Conservation (phyloP, 2,329 filamentous ascomycete species). For the Dactylellina parvicollis region DNA sequence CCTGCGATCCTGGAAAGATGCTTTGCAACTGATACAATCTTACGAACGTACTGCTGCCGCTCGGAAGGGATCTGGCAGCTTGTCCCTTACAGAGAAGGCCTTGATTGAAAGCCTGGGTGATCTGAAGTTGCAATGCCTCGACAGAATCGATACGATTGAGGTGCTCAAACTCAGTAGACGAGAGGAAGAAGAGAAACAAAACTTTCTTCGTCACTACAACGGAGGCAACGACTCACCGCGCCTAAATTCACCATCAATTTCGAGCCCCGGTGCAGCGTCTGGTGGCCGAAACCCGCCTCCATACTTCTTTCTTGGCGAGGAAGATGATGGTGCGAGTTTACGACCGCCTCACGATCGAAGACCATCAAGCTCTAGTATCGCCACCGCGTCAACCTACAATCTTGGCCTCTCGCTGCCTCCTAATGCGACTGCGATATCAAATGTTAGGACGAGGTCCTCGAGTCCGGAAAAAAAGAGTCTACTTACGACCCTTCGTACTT, state of each 20-base stretch:
- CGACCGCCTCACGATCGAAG: slow-evolving; percentile 21
- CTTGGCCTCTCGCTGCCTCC: slow-evolving; percentile 27
- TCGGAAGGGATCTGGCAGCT: slow-evolving; percentile 70
- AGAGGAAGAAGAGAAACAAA: slow-evolving; percentile 62
- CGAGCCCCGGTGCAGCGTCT: slow-evolving; percentile 61
- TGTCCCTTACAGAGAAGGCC: slow-evolving; percentile 83
- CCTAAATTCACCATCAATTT: slow-evolving; percentile 30
- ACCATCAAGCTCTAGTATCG: slow-evolving; percentile 34
- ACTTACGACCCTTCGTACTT: slow-evolving; percentile 55
- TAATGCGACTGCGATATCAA: slow-evolving; percentile 25
- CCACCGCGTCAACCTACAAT: slow-evolving; percentile 32
- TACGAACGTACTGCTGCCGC: slow-evolving; percentile 67
- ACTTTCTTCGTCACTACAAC: slow-evolving; percentile 41
- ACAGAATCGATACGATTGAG: slow-evolving; percentile 87
- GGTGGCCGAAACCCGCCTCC: slow-evolving; percentile 62
- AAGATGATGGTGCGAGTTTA: slow-evolving; percentile 67
- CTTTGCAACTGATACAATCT: slow-evolving; percentile 82
- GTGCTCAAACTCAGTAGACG: slow-evolving; percentile 75
- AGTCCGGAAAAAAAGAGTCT: slow-evolving; percentile 56
- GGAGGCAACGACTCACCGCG: slow-evolving; percentile 32
- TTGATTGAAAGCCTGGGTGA: slow-evolving; percentile 81
- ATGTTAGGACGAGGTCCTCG: slow-evolving; percentile 40
- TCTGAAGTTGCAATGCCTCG: slow-evolving; percentile 90
- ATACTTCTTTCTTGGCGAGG: slow-evolving; percentile 62
- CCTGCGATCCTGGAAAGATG: slow-evolving; percentile 86